Base-by-base conservation (phyloP, 1,139 yeast species). In the Sugiyamaella japonica region DNA sequence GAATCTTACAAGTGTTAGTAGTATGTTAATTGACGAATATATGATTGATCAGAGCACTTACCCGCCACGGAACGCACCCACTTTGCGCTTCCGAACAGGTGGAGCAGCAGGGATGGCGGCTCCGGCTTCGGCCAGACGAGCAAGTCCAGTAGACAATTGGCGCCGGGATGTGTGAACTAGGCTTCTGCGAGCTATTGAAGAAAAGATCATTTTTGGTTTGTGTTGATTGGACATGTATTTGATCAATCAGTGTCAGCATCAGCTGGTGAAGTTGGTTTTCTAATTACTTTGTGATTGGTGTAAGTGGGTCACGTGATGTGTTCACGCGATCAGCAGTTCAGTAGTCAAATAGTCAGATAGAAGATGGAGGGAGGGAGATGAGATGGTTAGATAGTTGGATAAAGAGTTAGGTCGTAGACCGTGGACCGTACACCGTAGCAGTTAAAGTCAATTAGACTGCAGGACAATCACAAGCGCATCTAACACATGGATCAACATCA, bases 51-150 rank as follows among this genome's bases (percentile, higher is more conserved):
- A n/a, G n/a, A n/a, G n/a, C 15, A 66, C 69, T 51, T 58, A 66
- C 70, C 70, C 70, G 45, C 70, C 70, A 45, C 70, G 64, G 59
- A 66, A 66, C 2, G 70, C 70, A 16, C 70, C 69, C 42, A 66
- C 63, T 47, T 61, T 65, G 34, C 65, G 63, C 54, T 58, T 61
- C 12, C 55, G 60, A n/a, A 42, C 38, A 31, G 58, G 47, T 10
- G 56, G 60, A 10, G 45, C 36, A 31, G 58, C 44, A 25, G 49
- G 48, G 41, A 56, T 50, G 38, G 50, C 49, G 25, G 60, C 55
- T 46, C 53, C 52, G n/a, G 56, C 53, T 23, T 49, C 53, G 37
- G 48, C 56, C 47, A 28, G 45, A 47, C 52, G 53, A 34, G 29
- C 48, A 41, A 56, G 46, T 16, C 55, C 47, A 25, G 59, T 55